phyloP scores from a whole-genome alignment of 805 yeast genomes.

The Saccharomyces eubayanus region DNA sequence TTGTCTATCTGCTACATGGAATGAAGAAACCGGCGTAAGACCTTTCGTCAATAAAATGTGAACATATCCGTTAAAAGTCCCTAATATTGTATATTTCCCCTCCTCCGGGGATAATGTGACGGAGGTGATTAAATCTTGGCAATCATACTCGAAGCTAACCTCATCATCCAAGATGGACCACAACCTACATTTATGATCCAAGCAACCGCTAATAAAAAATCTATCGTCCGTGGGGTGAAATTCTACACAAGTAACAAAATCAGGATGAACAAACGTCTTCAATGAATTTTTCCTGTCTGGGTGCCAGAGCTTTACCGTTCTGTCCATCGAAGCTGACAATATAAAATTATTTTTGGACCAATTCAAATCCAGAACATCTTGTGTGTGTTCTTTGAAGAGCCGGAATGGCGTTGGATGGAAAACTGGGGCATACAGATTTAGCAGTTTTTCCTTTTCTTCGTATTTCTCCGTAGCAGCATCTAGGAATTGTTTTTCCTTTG shows the following conservation, averaged over 20 bases:
- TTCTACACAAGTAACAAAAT: slow-evolving; percentile 69
- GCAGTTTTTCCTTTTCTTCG: not conserved
- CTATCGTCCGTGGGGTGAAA: slow-evolving; percentile 86
- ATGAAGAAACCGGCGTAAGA: slow-evolving; percentile 38
- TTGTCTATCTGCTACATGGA: slow-evolving; percentile 39
- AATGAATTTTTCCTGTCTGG: slow-evolving; percentile 56
- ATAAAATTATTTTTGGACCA: slow-evolving; percentile 87
- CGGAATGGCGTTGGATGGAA: slow-evolving; percentile 60
- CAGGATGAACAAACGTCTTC: slow-evolving; percentile 61
- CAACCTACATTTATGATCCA: slow-evolving; percentile 63
- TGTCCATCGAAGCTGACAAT: slow-evolving; percentile 75
- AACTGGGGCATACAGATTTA: slow-evolving; percentile 55
- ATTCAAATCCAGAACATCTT: slow-evolving; percentile 64
- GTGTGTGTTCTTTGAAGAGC: slow-evolving; percentile 56
- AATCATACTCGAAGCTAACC: slow-evolving; percentile 51
- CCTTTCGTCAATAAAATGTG: slow-evolving; percentile 56
- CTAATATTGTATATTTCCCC: slow-evolving; percentile 53
- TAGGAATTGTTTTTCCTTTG: not conserved
- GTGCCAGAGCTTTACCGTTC: slow-evolving; percentile 80
- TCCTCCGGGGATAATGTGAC: slow-evolving; percentile 61
- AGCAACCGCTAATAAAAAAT: slow-evolving; percentile 73
- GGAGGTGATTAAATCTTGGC: slow-evolving; percentile 66
- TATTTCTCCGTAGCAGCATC: slow-evolving; percentile 2
- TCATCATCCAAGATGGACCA: slow-evolving; percentile 77
- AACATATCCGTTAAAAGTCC: slow-evolving; percentile 72